Evolutionary conservation across 495 filamentous ascomycete species (phyloP).

Genomic region (Clavariopsis aquatica): DNA sequence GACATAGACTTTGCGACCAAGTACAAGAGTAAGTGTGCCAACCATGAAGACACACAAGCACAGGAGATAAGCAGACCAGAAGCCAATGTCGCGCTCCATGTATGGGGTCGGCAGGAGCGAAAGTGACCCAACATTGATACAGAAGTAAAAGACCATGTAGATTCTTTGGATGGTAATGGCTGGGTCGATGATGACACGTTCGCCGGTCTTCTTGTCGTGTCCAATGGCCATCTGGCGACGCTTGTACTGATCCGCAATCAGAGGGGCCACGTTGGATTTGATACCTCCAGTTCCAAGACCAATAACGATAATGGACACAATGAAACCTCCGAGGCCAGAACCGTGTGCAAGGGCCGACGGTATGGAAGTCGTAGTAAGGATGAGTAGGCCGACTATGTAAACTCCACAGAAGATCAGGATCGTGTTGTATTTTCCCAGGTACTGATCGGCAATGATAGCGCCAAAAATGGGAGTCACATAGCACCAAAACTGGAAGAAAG

Average conservation of each 20-base stretch:
- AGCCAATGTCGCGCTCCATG: slow-evolving; percentile 67
- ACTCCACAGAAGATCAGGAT: slow-evolving; percentile 58
- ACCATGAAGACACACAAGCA: slow-evolving; percentile 62
- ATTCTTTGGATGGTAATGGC: slow-evolving; percentile 72
- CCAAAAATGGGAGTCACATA: slow-evolving; percentile 60
- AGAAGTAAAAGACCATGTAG: slow-evolving; percentile 66
- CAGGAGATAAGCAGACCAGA: slow-evolving; percentile 76
- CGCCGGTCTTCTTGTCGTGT: slow-evolving; percentile 59
- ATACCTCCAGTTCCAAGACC: slow-evolving; percentile 70
- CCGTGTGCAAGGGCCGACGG: slow-evolving; percentile 41
- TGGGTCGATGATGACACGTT: slow-evolving; percentile 75
- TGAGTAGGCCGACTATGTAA: slow-evolving; percentile 47
- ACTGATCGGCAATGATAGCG: slow-evolving; percentile 65
- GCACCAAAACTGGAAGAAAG: slow-evolving; percentile 67
- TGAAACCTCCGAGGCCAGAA: slow-evolving; percentile 41
- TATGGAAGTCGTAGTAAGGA: slow-evolving; percentile 45
- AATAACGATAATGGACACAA: slow-evolving; percentile 54
- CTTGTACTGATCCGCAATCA: slow-evolving; percentile 74
- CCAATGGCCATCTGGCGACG: slow-evolving; percentile 61
- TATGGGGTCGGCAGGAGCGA: slow-evolving; percentile 65
- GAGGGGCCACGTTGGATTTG: slow-evolving; percentile 69
- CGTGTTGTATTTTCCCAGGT: slow-evolving; percentile 70
- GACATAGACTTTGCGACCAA: slow-evolving; percentile 60
- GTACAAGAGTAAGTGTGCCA: slow-evolving; percentile 55
- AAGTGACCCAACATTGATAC: slow-evolving; percentile 75